These are phyloP conservation scores for Neckera pumila DNA, from an alignment of 225 moss, liverwort and hornwort species.

Conservation along the genomic window DNA sequence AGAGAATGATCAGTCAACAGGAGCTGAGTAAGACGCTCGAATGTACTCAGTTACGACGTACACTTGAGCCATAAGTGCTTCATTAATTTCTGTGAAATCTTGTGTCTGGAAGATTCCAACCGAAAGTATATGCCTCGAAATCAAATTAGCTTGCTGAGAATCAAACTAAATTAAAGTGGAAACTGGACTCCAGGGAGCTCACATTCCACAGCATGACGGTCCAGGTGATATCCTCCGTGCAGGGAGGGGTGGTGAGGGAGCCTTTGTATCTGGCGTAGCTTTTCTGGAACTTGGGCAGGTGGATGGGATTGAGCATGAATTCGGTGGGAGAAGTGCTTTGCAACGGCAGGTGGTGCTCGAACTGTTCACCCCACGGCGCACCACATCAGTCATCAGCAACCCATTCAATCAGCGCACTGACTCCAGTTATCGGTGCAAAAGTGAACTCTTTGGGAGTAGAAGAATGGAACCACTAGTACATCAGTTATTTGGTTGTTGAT, in stretches of 20 bases:
- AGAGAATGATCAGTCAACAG: background rate
- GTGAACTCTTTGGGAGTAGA: background rate
- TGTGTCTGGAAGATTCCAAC: too few relatives aligned
- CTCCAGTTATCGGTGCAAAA: background rate
- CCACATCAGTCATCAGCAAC: background rate
- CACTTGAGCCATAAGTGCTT: background rate
- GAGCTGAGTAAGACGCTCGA: background rate
- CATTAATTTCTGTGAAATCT: background rate
- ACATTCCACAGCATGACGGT: conserved; percentile 16
- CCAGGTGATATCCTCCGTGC: background rate
- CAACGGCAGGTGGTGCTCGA: background rate
- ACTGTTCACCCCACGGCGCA: background rate
- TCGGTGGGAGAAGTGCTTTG: background rate
- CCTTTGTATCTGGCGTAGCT: conserved; percentile 26
- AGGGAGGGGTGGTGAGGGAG: conserved; percentile 22
- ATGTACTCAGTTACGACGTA: too few relatives aligned
- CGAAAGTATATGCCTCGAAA: background rate
- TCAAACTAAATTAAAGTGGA: too few relatives aligned
- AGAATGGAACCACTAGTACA: background rate
- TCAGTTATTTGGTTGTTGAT: background rate
- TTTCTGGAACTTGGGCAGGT: conserved; percentile 20
- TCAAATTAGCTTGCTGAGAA: background rate
- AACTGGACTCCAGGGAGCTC: background rate
- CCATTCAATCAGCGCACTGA: too few relatives aligned
- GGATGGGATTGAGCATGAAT: background rate